A percentile compares a stretch with the other conserved stretches of the same genome.
phyloP scores from a whole-genome alignment of 2,329 filamentous ascomycete genomes.

The Daldinia sp. region DNA sequence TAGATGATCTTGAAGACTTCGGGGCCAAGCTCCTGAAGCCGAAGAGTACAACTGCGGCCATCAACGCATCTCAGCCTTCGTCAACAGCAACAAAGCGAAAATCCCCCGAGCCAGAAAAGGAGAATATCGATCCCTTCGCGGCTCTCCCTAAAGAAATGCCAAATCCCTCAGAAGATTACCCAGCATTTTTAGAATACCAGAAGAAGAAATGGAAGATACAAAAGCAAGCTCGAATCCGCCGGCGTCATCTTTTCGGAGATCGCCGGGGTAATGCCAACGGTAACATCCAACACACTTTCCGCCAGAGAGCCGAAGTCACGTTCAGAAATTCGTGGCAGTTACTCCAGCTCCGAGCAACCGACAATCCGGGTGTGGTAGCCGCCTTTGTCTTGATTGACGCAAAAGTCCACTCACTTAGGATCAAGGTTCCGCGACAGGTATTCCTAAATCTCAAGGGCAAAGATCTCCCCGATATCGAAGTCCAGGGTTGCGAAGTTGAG shows the following conservation, averaged over 20 bases:
- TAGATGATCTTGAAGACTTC: conserved; percentile 83
- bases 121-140: conserved; percentile 79
- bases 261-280: conserved; percentile 71
- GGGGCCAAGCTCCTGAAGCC: conserved; percentile 73
- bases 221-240: conserved; percentile 83
- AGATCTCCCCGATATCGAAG: conserved; percentile 86
- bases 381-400: conserved; percentile 93
- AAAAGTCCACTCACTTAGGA: conserved; percentile 86
- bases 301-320: conserved; percentile 88
- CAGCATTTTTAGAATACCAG: conserved; percentile 88
- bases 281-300: conserved; percentile 76
- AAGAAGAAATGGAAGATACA: conserved; percentile 99
- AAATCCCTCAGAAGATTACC: conserved; percentile 83
- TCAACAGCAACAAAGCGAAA: conserved; percentile 72
- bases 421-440: conserved; percentile 87
- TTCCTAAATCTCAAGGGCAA: conserved; percentile 91
- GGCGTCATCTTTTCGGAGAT: conserved; percentile 93
- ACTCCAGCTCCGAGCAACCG: conserved; percentile 83
- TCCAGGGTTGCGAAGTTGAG: conserved; percentile 86
- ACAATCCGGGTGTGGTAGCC: conserved; percentile 83
- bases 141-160: conserved; percentile 86
- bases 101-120: conserved; percentile 69
- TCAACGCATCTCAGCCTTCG: conserved; percentile 65
- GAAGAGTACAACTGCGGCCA: conserved; percentile 63
- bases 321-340: conserved; percentile 97